Evolutionary conservation across 495 filamentous ascomycete species (phyloP).

Genomic region (Platismatia glauca): DNA sequence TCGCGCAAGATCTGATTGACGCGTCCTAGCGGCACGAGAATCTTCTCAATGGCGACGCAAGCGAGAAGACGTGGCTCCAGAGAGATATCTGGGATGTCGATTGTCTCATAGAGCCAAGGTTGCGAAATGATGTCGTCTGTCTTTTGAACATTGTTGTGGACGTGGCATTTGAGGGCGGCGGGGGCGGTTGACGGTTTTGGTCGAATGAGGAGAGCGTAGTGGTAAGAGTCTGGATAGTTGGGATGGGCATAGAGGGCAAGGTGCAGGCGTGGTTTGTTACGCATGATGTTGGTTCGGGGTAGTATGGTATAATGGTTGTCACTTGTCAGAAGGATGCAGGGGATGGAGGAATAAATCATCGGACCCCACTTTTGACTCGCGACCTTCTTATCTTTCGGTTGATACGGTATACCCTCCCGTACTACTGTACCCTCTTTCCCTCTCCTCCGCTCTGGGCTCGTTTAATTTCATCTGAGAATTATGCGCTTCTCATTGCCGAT

Average conservation of each 20-base stretch:
- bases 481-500: neutral
- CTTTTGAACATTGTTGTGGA: neutral
- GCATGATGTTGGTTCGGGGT: neutral
- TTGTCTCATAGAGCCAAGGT: neutral
- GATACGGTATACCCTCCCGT: too few species aligned
- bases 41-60: neutral
- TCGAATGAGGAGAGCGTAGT: constrained; percentile 7
- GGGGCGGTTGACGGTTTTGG: neutral
- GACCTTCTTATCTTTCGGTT: neutral
- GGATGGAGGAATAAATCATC: neutral
- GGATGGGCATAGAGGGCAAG: neutral
- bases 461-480: neutral
- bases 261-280: neutral
- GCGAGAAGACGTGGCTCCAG: neutral
- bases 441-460: neutral
- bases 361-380: neutral
- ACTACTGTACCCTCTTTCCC: too few species aligned
- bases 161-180: neutral
- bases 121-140: neutral
- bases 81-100: neutral
- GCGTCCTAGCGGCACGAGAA: neutral
- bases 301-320: neutral
- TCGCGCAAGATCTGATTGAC: neutral
- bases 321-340: neutral
- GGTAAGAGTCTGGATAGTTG: neutral